Evolutionary conservation across 768 basidiomycete genomes (phyloP), one percentile per base, ranked within the genome.

Genomic region (Suillus bovinus): DNA sequence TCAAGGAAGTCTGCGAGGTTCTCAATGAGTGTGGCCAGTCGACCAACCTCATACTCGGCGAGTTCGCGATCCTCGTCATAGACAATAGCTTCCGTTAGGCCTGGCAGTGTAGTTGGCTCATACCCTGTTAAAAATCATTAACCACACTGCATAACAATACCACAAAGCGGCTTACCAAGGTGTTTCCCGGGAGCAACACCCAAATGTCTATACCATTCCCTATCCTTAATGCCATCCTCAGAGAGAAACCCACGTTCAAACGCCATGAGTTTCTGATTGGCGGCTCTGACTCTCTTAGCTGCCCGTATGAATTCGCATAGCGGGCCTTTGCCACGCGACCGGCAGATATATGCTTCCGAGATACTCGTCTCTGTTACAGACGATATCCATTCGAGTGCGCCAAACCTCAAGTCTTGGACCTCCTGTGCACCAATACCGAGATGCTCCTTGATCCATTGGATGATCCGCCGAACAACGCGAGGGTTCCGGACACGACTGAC

Each of bases 131-230:
- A 22, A 41, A 41, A 60, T 10, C 38, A 27, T 59, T 36, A 38
- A 9, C 11, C 29, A 42, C 38, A 58, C 10, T 62, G 38, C 58
- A 44, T 8, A 46, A 33, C 20, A 61, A 47, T 20, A 44, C 5
- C 31, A 39, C 27, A 41, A 39, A 57, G n/a, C n/a, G 24, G 74
- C 82, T 67, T 66, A 90, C 90, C 89, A 44, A 89, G 85, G 86
- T 89, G 89, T 73, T 91, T 88, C 42, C 93, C 94, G 34, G 94
- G 94, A 3, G 94, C 92, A 47, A 94, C 91, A 54, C 84, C 93
- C 17, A 94, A 81, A 74, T 94, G 89, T 69, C 80, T 86, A 72
- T 90, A 96, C 94, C 94, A 96, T 71, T 92, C 89, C 36, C 91
- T 81, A 59, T 88, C 86, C 66, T 86, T 86, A 65, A 94, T 86